phyloP scores from a whole-genome alignment of 2,329 filamentous ascomycete species.

The Hymenoscyphus occultus region DNA sequence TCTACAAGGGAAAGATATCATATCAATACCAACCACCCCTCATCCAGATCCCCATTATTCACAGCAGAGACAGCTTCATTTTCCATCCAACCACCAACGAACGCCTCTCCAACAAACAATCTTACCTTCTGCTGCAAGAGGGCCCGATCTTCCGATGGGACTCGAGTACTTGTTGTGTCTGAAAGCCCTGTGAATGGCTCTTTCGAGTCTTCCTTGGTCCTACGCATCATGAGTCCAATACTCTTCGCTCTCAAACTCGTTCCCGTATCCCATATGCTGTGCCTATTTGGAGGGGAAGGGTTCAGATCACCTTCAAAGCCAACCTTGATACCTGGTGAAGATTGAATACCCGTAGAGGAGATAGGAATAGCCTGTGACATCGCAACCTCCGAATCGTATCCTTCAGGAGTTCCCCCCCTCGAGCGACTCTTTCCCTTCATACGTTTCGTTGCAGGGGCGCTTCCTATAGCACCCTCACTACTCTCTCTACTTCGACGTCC shows the following conservation, averaged over 20 bases:
- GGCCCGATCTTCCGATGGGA: not conserved
- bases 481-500: not conserved
- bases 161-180: not conserved
- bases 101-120: constrained; percentile 4
- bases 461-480: not conserved
- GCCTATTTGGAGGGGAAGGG: no score
- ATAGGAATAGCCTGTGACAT: no score
- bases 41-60: not conserved
- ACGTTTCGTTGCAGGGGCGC: not conserved
- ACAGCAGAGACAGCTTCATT: not conserved
- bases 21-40: not conserved
- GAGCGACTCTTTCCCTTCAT: not conserved
- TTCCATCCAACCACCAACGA: constrained; percentile 5
- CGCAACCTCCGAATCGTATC: no score
- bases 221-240: no score
- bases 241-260: no score
- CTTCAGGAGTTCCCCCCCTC: not conserved
- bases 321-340: no score
- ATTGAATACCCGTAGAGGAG: no score
- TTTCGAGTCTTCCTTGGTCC: no score
- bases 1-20: not conserved
- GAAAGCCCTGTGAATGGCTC: not conserved
- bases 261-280: no score
- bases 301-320: no score
- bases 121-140: not conserved